Evolutionary conservation across 75 land plant species (phyloP).

Genomic region (Pinus tabuliformis): DNA sequence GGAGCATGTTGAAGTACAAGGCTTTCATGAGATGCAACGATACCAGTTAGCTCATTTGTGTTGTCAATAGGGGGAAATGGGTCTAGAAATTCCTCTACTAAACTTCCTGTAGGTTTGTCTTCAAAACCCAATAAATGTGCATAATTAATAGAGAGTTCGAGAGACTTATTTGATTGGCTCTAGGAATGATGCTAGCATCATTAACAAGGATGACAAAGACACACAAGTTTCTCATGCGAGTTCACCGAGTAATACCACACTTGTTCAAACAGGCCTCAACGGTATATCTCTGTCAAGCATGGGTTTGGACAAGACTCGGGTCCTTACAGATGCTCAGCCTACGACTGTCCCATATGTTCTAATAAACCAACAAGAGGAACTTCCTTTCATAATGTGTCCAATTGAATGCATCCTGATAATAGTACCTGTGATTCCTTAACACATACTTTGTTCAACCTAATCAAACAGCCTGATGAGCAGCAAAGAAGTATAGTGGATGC

Average conservation of each 20-base stretch:
- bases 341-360: conserved; percentile 99
- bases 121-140: neutral
- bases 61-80: too few relatives aligned
- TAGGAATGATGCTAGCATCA: conserved; percentile 9
- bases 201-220: neutral
- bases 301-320: conserved; percentile 79
- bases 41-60: too few relatives aligned
- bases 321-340: conserved; percentile 91
- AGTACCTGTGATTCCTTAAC: conserved; percentile 86
- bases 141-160: conserved; percentile 12
- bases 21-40: too few relatives aligned
- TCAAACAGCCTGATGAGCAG: conserved; percentile 92
- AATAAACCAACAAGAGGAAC: conserved; percentile 96
- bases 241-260: conserved; percentile 7
- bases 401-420: conserved; percentile 95
- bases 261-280: conserved; percentile 14
- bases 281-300: neutral
- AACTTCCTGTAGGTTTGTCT: too few relatives aligned
- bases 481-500: conserved; percentile 98
- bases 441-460: conserved; percentile 87
- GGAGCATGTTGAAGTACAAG: too few relatives aligned
- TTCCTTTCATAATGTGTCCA: conserved; percentile 96
- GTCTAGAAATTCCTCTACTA: conserved; percentile 2
- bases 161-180: neutral
- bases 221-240: neutral